These are phyloP conservation scores for Pseudogymnoascus destructans DNA, from an alignment of 2,329 filamentous ascomycete genomes.

Conservation along the genomic window DNA sequence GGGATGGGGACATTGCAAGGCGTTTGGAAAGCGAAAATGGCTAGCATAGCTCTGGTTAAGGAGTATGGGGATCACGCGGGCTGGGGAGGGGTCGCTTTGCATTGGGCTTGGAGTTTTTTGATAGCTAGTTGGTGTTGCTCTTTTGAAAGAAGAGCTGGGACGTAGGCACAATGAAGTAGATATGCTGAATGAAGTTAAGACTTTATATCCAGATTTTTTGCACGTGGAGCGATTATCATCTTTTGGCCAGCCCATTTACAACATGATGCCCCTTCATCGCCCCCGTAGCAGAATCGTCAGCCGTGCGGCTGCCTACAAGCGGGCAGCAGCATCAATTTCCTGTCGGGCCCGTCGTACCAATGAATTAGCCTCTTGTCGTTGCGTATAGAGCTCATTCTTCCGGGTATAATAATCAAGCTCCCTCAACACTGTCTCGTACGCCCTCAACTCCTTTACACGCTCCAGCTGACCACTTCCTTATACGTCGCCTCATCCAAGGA, in stretches of 20 bases:
- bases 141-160: neutral
- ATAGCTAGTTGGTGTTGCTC: neutral
- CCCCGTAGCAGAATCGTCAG: neutral
- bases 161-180: neutral
- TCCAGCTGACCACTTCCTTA: neutral
- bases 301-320: neutral
- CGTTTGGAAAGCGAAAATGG: slow-evolving; percentile 2
- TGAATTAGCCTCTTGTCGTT: neutral
- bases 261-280: too few species aligned
- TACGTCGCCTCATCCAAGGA: neutral
- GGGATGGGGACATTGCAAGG: neutral
- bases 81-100: neutral
- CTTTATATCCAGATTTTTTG: neutral
- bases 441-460: neutral
- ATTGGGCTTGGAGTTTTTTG: slow-evolving; percentile 1
- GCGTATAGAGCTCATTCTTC: neutral
- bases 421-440: neutral
- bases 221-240: neutral
- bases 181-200: neutral
- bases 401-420: neutral
- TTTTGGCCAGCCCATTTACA: neutral
- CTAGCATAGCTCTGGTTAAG: neutral
- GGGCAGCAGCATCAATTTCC: neutral
- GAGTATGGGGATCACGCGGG: neutral
- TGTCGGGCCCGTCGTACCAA: neutral